Percentiles rank a stretch among this genome's conserved stretches.
Evolutionary conservation across 2,329 filamentous ascomycete species (phyloP).

Genomic region (Cladophialophora immunda): DNA sequence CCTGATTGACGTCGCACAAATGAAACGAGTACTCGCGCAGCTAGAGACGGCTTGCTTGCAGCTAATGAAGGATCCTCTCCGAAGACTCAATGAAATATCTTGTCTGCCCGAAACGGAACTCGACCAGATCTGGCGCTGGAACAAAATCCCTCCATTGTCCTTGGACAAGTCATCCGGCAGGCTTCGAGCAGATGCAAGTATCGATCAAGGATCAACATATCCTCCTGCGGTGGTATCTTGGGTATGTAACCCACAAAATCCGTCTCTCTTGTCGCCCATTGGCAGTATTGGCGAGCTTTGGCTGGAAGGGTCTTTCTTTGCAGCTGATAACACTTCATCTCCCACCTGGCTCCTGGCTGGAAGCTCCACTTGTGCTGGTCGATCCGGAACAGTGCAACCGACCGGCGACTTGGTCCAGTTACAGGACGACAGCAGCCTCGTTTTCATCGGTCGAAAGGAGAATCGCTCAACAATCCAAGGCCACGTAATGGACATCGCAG

Average conservation of each 20-base stretch:
- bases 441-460: conserved; percentile 47
- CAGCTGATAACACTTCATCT: conserved; percentile 42
- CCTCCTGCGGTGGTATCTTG: conserved; percentile 51
- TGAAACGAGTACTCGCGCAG: conserved; percentile 63
- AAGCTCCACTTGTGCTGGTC: conserved; percentile 44
- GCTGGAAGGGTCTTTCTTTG: conserved; percentile 50
- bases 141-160: conserved; percentile 48
- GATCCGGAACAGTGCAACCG: conserved; percentile 43
- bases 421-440: conserved; percentile 44
- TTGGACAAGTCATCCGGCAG: conserved; percentile 42
- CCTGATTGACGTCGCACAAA: conserved; percentile 61
- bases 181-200: conserved; percentile 16
- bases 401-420: conserved; percentile 48
- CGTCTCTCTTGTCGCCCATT: conserved; percentile 47
- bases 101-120: conserved; percentile 45
- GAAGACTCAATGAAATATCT: conserved; percentile 46
- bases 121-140: conserved; percentile 54
- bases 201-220: conserved; percentile 41
- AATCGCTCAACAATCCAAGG: conserved; percentile 26
- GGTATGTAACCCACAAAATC: conserved; percentile 53
- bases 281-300: conserved; percentile 50
- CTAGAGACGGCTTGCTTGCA: conserved; percentile 61
- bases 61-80: conserved; percentile 50
- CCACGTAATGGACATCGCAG: conserved; percentile 46
- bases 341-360: conserved; percentile 50